Evolutionary conservation across 306 rosid genomes (phyloP).

Genomic region (Sicyos baderoa): DNA sequence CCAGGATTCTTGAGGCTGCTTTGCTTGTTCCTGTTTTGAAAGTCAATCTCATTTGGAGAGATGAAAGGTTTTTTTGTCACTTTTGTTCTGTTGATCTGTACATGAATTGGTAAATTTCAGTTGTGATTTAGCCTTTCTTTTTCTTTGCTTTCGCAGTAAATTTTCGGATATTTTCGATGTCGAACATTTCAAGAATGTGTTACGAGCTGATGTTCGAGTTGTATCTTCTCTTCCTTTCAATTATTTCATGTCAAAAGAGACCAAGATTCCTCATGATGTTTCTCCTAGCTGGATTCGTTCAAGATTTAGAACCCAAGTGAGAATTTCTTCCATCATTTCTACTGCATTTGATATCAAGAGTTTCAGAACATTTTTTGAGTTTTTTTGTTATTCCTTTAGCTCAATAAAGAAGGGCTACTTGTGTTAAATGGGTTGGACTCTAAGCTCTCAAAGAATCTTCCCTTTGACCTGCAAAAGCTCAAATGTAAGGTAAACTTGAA

Average conservation of each 20-base stretch:
- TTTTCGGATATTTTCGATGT: constrained; percentile 46
- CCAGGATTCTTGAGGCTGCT: constrained; percentile 46
- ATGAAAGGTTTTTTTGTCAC: constrained; percentile 31
- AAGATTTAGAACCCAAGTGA: constrained; percentile 37
- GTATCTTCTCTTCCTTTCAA: constrained; percentile 42
- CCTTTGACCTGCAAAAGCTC: constrained; percentile 49
- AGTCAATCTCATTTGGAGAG: constrained; percentile 48
- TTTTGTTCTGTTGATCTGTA: background rate
- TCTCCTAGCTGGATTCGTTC: constrained; percentile 44
- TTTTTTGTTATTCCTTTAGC: constrained; percentile 20
- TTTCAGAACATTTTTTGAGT: background rate
- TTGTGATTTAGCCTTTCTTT: background rate
- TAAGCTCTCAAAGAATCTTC: constrained; percentile 54
- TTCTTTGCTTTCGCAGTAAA: constrained; percentile 28
- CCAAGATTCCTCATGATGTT: constrained; percentile 38
- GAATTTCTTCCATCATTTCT: background rate
- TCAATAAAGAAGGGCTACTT: constrained; percentile 36
- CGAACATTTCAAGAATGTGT: constrained; percentile 36
- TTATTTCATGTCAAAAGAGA: constrained; percentile 34
- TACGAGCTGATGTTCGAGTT: constrained; percentile 44
- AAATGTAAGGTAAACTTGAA: constrained; percentile 37
- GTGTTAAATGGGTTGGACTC: constrained; percentile 50
- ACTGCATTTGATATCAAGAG: background rate
- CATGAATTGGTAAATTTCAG: too few species aligned
- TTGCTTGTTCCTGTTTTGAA: constrained; percentile 45